Base-by-base conservation (phyloP, 441 rosid genomes). In the Gossypium laxum region DNA sequence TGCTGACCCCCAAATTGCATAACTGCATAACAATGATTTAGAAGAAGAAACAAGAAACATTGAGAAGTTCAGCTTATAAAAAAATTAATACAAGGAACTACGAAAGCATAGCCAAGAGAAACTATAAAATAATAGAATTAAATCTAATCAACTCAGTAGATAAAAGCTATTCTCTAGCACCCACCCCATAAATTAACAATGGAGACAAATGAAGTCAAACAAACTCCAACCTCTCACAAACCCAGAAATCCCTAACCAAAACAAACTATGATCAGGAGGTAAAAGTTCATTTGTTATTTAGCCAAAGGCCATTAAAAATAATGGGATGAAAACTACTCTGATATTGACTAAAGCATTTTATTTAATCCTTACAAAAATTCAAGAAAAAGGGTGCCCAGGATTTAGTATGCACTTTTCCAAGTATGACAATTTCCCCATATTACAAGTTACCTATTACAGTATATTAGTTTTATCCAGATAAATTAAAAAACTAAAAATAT, bases 1-100 rank as follows among this genome's bases (percentile, higher is more conserved):
- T 90, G 98, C 92, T 94, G 98, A 32, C 90, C 89, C 34, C 91
- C 87, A 74, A 91, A 88, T 75, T 90, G 96, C 92, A 88, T 86
- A 74, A 90, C 96, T 88, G 81, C 78, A 76, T 19, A 43, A 21
- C 71, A 83, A 66, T 21, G 43, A 75, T 75, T n/a, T 72, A 66
- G 34, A 54, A 22, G 32, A 57, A 56, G 26, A 57, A 26, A 56
- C 1, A 56, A 57, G 34, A 54, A 34, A 28, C 10, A 19, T 8
- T 11, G 72, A 57, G 24, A 52, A 59, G 18, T 32, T 61, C 1
- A 61, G 70, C 58, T 5, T 43, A 15, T 4, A 14, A 26, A 57
- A 43, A 24, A 6, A 15, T 41, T 4, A 17, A 57, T 7, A 28
- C 38, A 43, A 47, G 47, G 4, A 59, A n/a, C 18, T 14, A 15